Evolutionary conservation across 257 asterid species (phyloP).

Genomic region (Solanum lignicaule): DNA sequence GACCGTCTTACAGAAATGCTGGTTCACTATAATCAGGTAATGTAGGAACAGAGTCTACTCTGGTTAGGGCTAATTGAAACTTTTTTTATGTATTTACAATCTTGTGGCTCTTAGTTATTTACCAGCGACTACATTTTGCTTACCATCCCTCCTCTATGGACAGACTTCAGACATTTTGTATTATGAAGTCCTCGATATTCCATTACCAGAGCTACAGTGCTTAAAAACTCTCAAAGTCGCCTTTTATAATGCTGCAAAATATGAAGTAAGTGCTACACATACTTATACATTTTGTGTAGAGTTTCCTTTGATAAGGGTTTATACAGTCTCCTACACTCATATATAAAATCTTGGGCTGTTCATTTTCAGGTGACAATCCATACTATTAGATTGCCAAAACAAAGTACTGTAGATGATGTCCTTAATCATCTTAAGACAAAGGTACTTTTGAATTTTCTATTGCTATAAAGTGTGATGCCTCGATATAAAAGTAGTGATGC

Average conservation of each 20-base stretch:
- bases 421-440: slow-evolving; percentile 38
- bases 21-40: slow-evolving; percentile 38
- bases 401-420: slow-evolving; percentile 45
- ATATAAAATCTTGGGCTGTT: neutral
- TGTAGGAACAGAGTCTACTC: neutral
- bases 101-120: neutral
- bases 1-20: slow-evolving; percentile 49
- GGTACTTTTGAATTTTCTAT: slow-evolving; percentile 15
- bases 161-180: slow-evolving; percentile 49
- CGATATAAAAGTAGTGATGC: neutral
- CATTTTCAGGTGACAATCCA: slow-evolving; percentile 19
- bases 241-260: slow-evolving; percentile 29
- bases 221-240: slow-evolving; percentile 53
- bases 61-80: neutral
- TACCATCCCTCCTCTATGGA: neutral
- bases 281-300: neutral
- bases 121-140: neutral
- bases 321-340: neutral
- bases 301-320: neutral
- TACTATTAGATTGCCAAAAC: slow-evolving; percentile 38
- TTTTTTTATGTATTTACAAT: neutral
- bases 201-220: slow-evolving; percentile 53
- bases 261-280: slow-evolving; percentile 30
- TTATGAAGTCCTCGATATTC: slow-evolving; percentile 59
- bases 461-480: neutral